These are phyloP conservation scores for Combretum micranthum DNA, from an alignment of 345 rosid species.

Conservation along the genomic window DNA sequence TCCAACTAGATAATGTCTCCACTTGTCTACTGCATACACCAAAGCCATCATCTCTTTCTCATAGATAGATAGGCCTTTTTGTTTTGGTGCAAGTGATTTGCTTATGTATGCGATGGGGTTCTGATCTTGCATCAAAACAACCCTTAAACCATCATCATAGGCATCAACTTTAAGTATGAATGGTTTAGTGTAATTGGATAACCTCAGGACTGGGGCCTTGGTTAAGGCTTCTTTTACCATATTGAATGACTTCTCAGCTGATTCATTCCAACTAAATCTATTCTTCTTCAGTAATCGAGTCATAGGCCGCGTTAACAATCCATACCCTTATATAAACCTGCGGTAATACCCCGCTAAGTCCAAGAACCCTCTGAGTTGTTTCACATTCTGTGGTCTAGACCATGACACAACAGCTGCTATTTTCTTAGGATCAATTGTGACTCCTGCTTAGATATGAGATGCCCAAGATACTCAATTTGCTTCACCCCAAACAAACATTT, in stretches of 20 bases:
- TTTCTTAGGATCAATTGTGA: not conserved
- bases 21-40: conserved; percentile 4
- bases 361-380: not conserved
- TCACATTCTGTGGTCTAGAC: not conserved
- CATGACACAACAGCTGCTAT: not conserved
- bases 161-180: too few species aligned
- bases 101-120: conserved; percentile 3
- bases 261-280: too few species aligned
- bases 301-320: too few species aligned
- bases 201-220: too few species aligned
- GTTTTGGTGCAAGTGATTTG: not conserved
- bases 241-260: too few species aligned
- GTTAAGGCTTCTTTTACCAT: too few species aligned
- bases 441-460: not conserved
- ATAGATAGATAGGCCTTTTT: not conserved
- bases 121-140: not conserved
- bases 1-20: conserved; percentile 1
- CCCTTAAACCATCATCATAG: not conserved
- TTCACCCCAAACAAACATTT: not conserved
- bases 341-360: too few species aligned
- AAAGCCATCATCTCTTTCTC: conserved; percentile 7
- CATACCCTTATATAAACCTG: not conserved
- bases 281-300: too few species aligned
- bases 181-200: not conserved
- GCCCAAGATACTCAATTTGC: not conserved